Percentiles rank a stretch among this genome's conserved stretches.
Conservation (phyloP, 257 asterid genomes). For the Agastache rugosa region DNA sequence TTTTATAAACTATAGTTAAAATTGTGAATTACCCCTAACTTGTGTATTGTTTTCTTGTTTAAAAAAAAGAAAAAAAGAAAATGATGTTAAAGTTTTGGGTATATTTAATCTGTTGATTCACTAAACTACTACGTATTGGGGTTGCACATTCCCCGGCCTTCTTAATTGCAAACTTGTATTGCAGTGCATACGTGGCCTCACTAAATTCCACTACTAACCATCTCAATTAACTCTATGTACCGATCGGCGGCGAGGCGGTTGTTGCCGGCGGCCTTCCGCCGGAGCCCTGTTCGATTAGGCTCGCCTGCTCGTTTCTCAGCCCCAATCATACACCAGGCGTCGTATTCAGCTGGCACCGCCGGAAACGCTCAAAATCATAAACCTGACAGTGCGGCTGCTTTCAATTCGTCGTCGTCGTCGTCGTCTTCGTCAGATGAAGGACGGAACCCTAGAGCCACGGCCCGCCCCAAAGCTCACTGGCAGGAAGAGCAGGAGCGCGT, state of each 20-base stretch:
- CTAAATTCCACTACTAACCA: slow-evolving; percentile 16
- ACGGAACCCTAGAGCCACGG: slow-evolving; percentile 43
- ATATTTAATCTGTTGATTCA: not conserved
- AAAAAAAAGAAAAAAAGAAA: not conserved
- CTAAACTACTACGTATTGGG: too few species aligned
- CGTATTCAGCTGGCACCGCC: slow-evolving; percentile 51
- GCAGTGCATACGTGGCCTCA: slow-evolving; percentile 27
- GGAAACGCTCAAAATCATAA: slow-evolving; percentile 45
- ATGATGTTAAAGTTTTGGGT: not conserved
- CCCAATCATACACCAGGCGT: slow-evolving; percentile 25
- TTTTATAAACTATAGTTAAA: too few species aligned
- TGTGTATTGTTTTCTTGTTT: not conserved
- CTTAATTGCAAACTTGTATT: not conserved
- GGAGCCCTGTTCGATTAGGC: slow-evolving; percentile 4
- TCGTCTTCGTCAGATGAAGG: slow-evolving; percentile 39
- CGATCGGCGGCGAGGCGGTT: slow-evolving; percentile 69
- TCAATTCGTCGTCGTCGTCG: slow-evolving; percentile 42
- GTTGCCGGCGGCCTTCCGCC: slow-evolving; percentile 41
- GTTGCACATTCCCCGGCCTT: not conserved
- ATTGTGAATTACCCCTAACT: not conserved
- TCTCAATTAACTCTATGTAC: slow-evolving; percentile 43
- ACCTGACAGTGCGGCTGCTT: slow-evolving; percentile 40
- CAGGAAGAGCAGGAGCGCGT: slow-evolving; percentile 81
- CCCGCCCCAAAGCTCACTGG: slow-evolving; percentile 60
- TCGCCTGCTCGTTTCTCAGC: slow-evolving; percentile 32